Base-by-base conservation (phyloP, 2,329 filamentous ascomycete species). In the Ramularia collo-cygni region DNA sequence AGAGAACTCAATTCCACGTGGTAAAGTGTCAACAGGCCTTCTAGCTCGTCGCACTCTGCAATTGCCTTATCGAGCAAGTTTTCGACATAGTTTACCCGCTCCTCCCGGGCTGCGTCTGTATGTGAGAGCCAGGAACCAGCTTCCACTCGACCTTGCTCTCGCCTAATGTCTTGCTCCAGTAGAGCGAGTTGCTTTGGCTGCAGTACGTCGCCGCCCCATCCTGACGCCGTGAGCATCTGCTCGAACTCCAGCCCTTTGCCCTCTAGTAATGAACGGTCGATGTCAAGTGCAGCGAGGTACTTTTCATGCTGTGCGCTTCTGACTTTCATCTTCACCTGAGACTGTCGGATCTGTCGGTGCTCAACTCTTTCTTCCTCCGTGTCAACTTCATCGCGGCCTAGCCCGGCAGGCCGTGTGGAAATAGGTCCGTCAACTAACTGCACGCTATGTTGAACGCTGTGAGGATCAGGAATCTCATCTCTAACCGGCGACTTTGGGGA, bases 1-100 rank as follows among this genome's bases (percentile, higher is more conserved):
- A 98, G 73, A 35, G 89, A 96, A 55, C 86, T 87, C 46, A 98
- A 72, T 63, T 98, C 92, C 17, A 96, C 92, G 33, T 85, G 86
- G 63, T 98, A 98, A 24, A 98, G 68, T 0, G 92, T 98, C 37
- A 98, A 70, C 28, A 98, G 72, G 44, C 93, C 93, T 60, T 98
- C 92, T 42, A 98, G 71, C 66, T 96, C 90, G 54, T 98, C 93
- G 56, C 92, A 96, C 65, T 98, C 92, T 14, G 81, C 76, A 54
- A 98, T 88, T n/a, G 88, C 85, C 48, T 82, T 75, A 58, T 98
- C 90, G 39, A 98, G 81, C 39, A 94, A 80, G 42, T 71, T 77
- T 54, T 90, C 88, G 52, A 98, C 86, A 17, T 85, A 83, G 42
- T 87, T 82, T 2, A 95, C 84, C 42, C 90, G 79, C 46, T 92